These are phyloP conservation scores for Huntiella decipiens DNA, from an alignment of 2,329 filamentous ascomycete genomes.

Conservation along the genomic window DNA sequence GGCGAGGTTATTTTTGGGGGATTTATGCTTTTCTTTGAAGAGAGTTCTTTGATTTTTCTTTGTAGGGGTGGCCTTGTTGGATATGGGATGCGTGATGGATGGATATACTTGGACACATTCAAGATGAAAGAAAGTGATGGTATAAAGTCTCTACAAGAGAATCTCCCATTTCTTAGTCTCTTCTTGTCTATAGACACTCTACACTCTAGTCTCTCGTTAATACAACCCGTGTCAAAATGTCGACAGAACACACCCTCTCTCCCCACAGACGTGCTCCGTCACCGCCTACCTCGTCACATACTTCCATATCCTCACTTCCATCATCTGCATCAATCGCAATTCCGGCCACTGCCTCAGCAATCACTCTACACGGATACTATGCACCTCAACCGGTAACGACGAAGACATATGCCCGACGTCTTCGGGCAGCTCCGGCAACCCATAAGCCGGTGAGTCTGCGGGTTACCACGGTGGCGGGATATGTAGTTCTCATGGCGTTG, in stretches of 20 bases:
- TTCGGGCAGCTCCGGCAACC: not conserved
- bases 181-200: too few species aligned
- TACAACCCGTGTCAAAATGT: too few species aligned
- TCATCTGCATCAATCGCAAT: not conserved
- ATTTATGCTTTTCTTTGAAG: not conserved
- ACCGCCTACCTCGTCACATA: too few species aligned
- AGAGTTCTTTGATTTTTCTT: not conserved
- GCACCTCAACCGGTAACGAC: not conserved
- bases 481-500: conserved; percentile 1
- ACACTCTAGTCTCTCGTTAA: too few species aligned
- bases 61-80: not conserved
- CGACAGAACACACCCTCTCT: not conserved
- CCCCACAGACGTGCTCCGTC: not conserved
- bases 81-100: too few species aligned
- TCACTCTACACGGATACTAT: not conserved
- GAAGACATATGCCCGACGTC: not conserved
- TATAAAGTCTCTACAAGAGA: too few species aligned
- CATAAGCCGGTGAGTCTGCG: conserved; percentile 5
- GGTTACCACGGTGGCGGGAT: not conserved
- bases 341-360: not conserved
- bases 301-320: too few species aligned
- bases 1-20: not conserved
- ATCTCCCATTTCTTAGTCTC: too few species aligned
- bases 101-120: too few species aligned
- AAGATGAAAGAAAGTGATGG: not conserved